These are phyloP conservation scores for Hypocreales sp. DNA, from an alignment of 2,329 filamentous ascomycete species.

Conservation along the genomic window DNA sequence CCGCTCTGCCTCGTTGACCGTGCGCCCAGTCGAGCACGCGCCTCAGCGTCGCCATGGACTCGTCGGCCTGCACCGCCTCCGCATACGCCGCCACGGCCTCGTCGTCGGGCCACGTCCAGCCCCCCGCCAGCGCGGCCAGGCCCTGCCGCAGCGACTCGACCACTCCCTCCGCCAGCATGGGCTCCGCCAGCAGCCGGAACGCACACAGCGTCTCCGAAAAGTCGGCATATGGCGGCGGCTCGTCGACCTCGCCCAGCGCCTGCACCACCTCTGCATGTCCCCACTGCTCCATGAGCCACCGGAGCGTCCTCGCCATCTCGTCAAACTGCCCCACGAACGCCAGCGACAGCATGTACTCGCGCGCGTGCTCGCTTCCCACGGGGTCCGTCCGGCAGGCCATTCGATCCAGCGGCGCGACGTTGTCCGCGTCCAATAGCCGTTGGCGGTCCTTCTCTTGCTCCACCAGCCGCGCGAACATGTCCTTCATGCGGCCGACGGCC, in stretches of 20 bases:
- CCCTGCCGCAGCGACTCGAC: conserved; percentile 14
- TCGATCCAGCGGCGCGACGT: conserved; percentile 15
- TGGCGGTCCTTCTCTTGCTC: conserved; percentile 9
- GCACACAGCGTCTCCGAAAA: conserved; percentile 25
- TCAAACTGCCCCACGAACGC: conserved; percentile 43
- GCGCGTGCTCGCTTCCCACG: conserved; percentile 22
- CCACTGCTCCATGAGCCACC: conserved; percentile 42
- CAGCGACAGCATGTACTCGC: conserved; percentile 48
- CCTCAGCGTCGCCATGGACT: conserved; percentile 10
- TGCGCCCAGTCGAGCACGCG: conserved; percentile 11
- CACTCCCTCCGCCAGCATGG: conserved; percentile 18
- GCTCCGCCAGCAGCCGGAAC: conserved; percentile 32
- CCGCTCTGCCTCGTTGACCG: too few relatives aligned
- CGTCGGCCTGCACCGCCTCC: conserved; percentile 8
- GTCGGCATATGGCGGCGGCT: conserved; percentile 16
- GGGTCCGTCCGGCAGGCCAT: conserved; percentile 17
- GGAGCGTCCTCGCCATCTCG: conserved; percentile 38
- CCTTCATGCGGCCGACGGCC: conserved; percentile 10
- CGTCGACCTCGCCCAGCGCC: conserved; percentile 18
- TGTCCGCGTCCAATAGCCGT: conserved; percentile 5
- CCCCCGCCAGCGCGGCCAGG: conserved; percentile 10
- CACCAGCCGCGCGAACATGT: conserved; percentile 11
- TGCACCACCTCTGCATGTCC: conserved; percentile 15
- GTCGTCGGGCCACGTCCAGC: conserved; percentile 23
- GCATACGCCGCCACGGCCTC: conserved; percentile 19